These are phyloP conservation scores for Xylaria multiplex DNA, from an alignment of 2,329 filamentous ascomycete genomes.

Conservation along the genomic window DNA sequence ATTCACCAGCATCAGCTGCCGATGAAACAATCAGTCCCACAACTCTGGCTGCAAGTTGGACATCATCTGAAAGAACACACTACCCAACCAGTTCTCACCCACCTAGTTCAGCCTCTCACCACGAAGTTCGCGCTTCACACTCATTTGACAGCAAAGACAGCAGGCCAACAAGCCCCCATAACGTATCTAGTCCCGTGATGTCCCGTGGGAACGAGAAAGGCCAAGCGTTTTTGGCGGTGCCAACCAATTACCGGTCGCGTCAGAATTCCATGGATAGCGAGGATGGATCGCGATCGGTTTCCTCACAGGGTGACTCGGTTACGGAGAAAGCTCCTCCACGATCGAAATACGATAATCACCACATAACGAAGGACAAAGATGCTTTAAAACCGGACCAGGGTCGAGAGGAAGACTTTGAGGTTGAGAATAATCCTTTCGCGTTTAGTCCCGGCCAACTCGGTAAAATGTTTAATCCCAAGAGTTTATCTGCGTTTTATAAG, in stretches of 20 bases:
- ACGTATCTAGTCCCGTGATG: conserved; percentile 70
- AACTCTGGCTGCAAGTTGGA: conserved; percentile 45
- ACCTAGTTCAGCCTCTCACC: conserved; percentile 39
- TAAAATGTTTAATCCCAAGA: conserved; percentile 92
- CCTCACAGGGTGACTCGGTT: conserved; percentile 68
- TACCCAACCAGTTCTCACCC: conserved; percentile 36
- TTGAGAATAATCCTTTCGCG: conserved; percentile 84
- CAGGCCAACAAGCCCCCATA: conserved; percentile 76
- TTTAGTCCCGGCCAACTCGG: conserved; percentile 84
- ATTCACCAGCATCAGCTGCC: conserved; percentile 45
- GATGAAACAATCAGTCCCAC: conserved; percentile 48
- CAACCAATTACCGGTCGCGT: conserved; percentile 67
- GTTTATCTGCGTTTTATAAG: conserved; percentile 80
- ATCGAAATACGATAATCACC: conserved; percentile 56
- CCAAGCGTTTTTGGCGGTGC: conserved; percentile 72
- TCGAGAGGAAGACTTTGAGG: conserved; percentile 78
- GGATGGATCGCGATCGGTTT: conserved; percentile 65
- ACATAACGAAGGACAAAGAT: conserved; percentile 71
- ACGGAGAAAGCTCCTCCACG: conserved; percentile 53
- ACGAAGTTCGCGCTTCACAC: conserved; percentile 63
- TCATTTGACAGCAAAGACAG: conserved; percentile 72
- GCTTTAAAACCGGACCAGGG: conserved; percentile 81
- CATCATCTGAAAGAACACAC: conserved; percentile 42
- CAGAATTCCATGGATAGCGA: conserved; percentile 77
- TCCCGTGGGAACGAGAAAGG: conserved; percentile 58